These are phyloP conservation scores for Oenanthe sinensis DNA, from an alignment of 129 eudicot species.

Conservation along the genomic window DNA sequence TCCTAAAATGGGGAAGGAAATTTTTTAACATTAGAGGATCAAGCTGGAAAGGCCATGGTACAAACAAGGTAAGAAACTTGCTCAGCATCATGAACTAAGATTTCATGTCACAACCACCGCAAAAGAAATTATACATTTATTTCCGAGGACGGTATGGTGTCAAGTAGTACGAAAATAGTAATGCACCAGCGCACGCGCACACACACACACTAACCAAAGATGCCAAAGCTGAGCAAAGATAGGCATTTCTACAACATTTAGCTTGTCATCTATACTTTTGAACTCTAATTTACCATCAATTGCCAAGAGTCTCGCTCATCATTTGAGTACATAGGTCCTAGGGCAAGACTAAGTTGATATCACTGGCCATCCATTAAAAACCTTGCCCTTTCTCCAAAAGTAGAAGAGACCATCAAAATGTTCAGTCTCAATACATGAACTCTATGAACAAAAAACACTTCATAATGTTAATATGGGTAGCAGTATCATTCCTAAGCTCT, in stretches of 20 bases:
- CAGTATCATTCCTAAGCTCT: background rate
- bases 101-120: background rate
- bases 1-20: too few relatives aligned
- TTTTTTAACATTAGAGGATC: too few relatives aligned
- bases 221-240: background rate
- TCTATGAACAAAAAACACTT: background rate
- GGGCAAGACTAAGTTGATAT: background rate
- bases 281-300: background rate
- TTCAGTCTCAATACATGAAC: background rate
- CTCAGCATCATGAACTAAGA: background rate
- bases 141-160: background rate
- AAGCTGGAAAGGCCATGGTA: too few relatives aligned
- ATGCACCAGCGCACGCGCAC: background rate
- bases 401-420: background rate
- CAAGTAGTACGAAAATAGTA: background rate
- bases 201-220: background rate
- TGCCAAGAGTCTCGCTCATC: background rate
- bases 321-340: background rate
- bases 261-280: background rate
- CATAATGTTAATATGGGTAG: background rate
- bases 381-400: conserved; percentile 3
- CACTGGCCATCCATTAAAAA: background rate
- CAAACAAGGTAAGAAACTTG: too few relatives aligned
- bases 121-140: conserved; percentile 1
- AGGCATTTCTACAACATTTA: background rate